Evolutionary conservation across 148 eudicot species (phyloP).

Genomic region (Vaccinium darrowii): DNA sequence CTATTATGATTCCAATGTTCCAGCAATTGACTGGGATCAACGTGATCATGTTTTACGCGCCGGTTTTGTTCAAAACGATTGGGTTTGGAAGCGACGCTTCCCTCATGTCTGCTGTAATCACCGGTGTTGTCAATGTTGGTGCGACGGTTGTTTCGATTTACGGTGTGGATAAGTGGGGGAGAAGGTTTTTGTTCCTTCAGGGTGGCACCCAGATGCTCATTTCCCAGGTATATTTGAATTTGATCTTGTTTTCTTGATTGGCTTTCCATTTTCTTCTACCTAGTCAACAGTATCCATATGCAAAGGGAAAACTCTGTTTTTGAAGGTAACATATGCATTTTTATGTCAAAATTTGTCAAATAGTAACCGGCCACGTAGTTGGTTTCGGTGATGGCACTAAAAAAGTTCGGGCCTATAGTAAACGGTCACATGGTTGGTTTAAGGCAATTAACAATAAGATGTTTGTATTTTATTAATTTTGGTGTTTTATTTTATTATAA

Average conservation of each 20-base stretch:
- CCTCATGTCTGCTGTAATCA: slow-evolving; percentile 35
- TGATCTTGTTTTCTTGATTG: background rate
- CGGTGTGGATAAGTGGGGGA: slow-evolving; percentile 34
- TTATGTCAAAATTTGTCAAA: background rate
- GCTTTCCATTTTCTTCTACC: background rate
- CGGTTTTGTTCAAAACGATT: slow-evolving; percentile 38
- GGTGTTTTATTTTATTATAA: no score
- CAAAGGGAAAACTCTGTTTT: background rate
- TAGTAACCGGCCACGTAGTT: no score
- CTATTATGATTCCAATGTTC: slow-evolving; percentile 37
- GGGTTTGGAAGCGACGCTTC: slow-evolving; percentile 35
- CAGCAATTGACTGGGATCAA: slow-evolving; percentile 51
- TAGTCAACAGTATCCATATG: background rate
- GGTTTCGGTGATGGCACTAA: no score
- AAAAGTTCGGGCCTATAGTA: no score
- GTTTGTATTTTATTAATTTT: no score
- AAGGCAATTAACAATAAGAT: no score
- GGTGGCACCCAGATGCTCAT: slow-evolving; percentile 43
- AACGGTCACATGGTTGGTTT: no score
- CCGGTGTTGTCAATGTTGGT: slow-evolving; percentile 27
- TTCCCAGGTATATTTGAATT: slow-evolving; percentile 12
- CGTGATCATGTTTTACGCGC: slow-evolving; percentile 45
- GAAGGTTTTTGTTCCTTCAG: slow-evolving; percentile 29
- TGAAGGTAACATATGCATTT: background rate
- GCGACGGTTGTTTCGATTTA: slow-evolving; percentile 30